Evolutionary conservation across 2,329 filamentous ascomycete genomes (phyloP).

Genomic region (Triangularia verruculosa): DNA sequence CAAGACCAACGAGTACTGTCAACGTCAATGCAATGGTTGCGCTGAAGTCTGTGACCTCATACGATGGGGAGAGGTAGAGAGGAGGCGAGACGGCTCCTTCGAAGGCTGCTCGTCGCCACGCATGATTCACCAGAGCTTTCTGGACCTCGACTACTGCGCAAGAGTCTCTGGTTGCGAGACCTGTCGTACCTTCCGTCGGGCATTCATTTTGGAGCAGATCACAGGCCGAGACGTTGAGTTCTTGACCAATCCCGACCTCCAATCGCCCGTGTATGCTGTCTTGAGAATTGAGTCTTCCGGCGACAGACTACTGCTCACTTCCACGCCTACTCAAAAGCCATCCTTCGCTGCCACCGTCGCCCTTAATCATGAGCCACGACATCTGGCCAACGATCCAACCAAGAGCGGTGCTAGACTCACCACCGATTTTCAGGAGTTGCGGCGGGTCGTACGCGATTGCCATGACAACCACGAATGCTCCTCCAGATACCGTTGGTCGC

Average conservation of each 20-base stretch:
- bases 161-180: slow-evolving; percentile 22
- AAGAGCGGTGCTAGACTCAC: slow-evolving; percentile 13
- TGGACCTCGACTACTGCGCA: slow-evolving; percentile 26
- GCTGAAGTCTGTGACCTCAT: slow-evolving; percentile 23
- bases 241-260: slow-evolving; percentile 17
- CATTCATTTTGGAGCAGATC: slow-evolving; percentile 26
- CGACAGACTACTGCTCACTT: slow-evolving; percentile 19
- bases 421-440: slow-evolving; percentile 21
- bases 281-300: slow-evolving; percentile 17
- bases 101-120: slow-evolving; percentile 23
- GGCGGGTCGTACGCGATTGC: slow-evolving; percentile 24
- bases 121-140: slow-evolving; percentile 24
- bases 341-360: slow-evolving; percentile 22
- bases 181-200: slow-evolving; percentile 25
- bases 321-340: slow-evolving; percentile 12
- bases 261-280: slow-evolving; percentile 22
- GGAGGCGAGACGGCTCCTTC: slow-evolving; percentile 20
- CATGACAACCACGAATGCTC: slow-evolving; percentile 27
- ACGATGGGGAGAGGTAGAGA: slow-evolving; percentile 26
- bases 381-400: neutral
- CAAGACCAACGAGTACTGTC: slow-evolving; percentile 19
- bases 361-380: slow-evolving; percentile 7
- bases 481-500: slow-evolving; percentile 28
- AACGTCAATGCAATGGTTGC: slow-evolving; percentile 25
- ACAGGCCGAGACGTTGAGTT: slow-evolving; percentile 21